Percentiles rank a stretch among this genome's conserved stretches.
These are phyloP conservation scores for Afroboletus lepidellus DNA, from an alignment of 1,284 basidiomycete species.

Conservation along the genomic window DNA sequence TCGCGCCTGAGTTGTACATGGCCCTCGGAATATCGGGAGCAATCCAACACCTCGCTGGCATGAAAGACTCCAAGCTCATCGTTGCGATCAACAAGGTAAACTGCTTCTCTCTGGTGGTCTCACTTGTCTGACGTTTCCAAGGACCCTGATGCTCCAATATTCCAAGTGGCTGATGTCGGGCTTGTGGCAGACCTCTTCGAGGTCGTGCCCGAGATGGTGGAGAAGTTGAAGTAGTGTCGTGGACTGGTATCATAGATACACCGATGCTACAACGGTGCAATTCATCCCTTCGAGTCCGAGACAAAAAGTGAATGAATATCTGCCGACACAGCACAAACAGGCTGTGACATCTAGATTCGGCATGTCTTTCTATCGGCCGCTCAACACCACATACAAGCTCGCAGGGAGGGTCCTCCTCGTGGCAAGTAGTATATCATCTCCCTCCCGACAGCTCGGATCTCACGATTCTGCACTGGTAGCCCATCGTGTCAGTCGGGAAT, in stretches of 20 bases:
- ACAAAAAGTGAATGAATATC: no score
- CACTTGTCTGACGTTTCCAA: constrained; percentile 34
- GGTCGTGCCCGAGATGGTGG: constrained; percentile 82
- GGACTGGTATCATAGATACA: constrained; percentile 2
- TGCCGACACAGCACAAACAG: no score
- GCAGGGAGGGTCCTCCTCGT: constrained; percentile 49
- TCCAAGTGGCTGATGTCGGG: constrained; percentile 97
- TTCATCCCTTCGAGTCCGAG: no score
- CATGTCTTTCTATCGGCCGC: constrained; percentile 42
- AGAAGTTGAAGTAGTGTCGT: constrained; percentile 70
- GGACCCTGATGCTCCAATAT: constrained; percentile 98
- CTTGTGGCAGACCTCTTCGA: constrained; percentile 92
- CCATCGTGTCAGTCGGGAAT: constrained; percentile 78
- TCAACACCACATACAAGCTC: constrained; percentile 33
- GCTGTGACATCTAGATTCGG: no score
- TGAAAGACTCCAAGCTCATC: constrained; percentile 99
- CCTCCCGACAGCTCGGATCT: constrained; percentile 6
- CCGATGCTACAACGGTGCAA: neutral
- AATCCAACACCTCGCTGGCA: constrained; percentile 98
- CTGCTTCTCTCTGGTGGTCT: neutral
- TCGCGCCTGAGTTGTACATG: constrained; percentile 93
- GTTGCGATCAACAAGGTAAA: constrained; percentile 95
- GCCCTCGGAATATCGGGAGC: constrained; percentile 96
- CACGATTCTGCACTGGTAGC: constrained; percentile 46
- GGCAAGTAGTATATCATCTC: constrained; percentile 34